A percentile compares a stretch with the other conserved stretches of the same genome.
phyloP scores from a whole-genome alignment of 345 rosid species.

The Aethionema arabicum region DNA sequence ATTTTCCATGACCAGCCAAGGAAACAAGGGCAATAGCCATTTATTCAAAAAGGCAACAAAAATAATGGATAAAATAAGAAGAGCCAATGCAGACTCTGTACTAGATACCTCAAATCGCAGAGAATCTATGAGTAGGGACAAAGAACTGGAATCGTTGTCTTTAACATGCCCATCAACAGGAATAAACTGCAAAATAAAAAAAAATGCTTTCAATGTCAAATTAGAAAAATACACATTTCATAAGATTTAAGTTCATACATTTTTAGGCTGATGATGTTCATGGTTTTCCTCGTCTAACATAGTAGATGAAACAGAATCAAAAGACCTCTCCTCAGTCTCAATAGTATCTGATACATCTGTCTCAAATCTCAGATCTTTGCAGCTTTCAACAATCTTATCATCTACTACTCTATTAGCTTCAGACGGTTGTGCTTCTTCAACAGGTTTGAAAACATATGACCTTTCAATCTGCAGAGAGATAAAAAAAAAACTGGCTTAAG shows the following conservation, averaged over 20 bases:
- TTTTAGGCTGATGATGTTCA: slow-evolving; percentile 36
- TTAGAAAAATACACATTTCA: slow-evolving; percentile 9
- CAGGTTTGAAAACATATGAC: slow-evolving; percentile 52
- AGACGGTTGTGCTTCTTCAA: slow-evolving; percentile 35
- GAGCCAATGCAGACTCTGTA: slow-evolving; percentile 11
- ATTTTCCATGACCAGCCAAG: slow-evolving; percentile 7
- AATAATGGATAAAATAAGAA: slow-evolving; percentile 17
- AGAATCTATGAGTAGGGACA: slow-evolving; percentile 41
- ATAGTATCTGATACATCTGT: slow-evolving; percentile 33
- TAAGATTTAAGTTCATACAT: slow-evolving; percentile 35
- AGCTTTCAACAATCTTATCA: slow-evolving; percentile 35
- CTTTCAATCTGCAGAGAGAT: slow-evolving; percentile 60
- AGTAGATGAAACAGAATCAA: slow-evolving; percentile 32
- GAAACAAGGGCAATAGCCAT: background rate
- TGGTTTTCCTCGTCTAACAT: slow-evolving; percentile 29
- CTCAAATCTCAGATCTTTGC: slow-evolving; percentile 29
- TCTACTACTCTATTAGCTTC: slow-evolving; percentile 34
- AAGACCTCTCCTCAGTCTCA: slow-evolving; percentile 31
- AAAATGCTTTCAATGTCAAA: slow-evolving; percentile 1
- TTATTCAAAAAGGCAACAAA: background rate
- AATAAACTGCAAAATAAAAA: slow-evolving; percentile 24
- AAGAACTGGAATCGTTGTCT: slow-evolving; percentile 40
- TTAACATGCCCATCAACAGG: slow-evolving; percentile 34
- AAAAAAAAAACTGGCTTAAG: background rate
- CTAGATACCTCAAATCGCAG: slow-evolving; percentile 85